Conservation (phyloP, 495 filamentous ascomycete species). For the Cercophora samala region DNA sequence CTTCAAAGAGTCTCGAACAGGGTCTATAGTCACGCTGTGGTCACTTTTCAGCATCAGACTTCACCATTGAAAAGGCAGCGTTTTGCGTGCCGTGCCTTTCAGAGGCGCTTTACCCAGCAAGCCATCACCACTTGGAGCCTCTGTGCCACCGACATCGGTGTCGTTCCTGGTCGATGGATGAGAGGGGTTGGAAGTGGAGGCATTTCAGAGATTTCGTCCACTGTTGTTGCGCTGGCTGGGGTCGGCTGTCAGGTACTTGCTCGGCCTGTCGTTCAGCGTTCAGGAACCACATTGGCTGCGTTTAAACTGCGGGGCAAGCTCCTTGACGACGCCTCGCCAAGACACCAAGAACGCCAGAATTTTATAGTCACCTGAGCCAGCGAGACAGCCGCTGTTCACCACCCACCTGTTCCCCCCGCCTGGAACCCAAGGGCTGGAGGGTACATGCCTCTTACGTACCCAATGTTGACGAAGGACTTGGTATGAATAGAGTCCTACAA, state of each 20-base stretch:
- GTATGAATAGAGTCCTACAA: background rate
- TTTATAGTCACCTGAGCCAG: constrained; percentile 32
- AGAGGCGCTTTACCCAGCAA: background rate
- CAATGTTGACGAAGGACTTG: constrained; percentile 9
- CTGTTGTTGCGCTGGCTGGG: constrained; percentile 8
- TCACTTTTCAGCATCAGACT: background rate
- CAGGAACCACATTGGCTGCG: background rate
- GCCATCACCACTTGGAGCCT: background rate
- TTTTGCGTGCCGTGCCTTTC: background rate
- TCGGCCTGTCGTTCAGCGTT: background rate
- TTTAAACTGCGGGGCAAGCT: constrained; percentile 3
- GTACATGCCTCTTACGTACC: constrained; percentile 1
- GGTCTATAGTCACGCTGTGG: background rate
- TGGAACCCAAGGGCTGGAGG: background rate
- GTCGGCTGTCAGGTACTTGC: background rate
- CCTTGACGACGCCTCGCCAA: constrained; percentile 26
- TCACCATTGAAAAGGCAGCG: background rate
- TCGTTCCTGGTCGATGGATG: constrained; percentile 25
- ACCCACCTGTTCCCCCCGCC: background rate
- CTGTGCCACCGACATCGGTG: constrained; percentile 26
- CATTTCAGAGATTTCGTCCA: constrained; percentile 22
- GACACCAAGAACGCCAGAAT: constrained; percentile 19
- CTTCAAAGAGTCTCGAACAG: background rate
- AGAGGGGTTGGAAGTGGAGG: constrained; percentile 24
- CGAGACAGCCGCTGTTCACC: constrained; percentile 15